Evolutionary conservation across 345 rosid genomes (phyloP), one percentile per base, ranked within the genome.

Genomic region (Arabis alpina): DNA sequence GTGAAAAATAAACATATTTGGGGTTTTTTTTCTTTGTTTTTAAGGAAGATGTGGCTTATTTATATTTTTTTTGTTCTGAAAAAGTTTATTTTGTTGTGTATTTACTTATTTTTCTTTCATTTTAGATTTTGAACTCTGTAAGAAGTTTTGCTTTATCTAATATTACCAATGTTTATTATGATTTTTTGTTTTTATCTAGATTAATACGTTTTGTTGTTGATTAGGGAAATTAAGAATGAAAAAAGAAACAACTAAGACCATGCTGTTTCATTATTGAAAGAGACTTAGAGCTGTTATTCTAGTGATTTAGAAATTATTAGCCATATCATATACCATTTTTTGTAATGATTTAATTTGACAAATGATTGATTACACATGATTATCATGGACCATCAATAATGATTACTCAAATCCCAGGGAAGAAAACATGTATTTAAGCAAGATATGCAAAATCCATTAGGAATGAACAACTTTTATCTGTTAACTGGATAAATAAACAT

Each of bases 41-140:
- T 69, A 67, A 68, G 86, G 92, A 82, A 78, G 87, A 87, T 74
- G 92, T 76, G 87, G 86, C 86, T 82, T 71, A 57, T 24, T 65
- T 11, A 40, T 39, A 3, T 50, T 23, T 8, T 42, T 44, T 77
- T 61, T 37, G 54, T 61, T 36, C 53, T 61, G 67, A 77, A 82
- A 80, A 74, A 42, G 25, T 43, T 24, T 42, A 6, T 66, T 59
- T 34, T 34, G 8, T 57, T 61, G 64, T 66, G 25, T 42, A 51
- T 32, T 57, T 41, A 37, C 12, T 27, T 50, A 40, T 27, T 40
- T 13, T n/a, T 16, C 16, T 41, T 66, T 66, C 72, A 52, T 68
- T 54, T 66, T 68, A 67, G 57, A 59, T 61, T 75, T 16, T 62
- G 64, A 54, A 75, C 50, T 75, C 62, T 75, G 64, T 75, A 75